Evolutionary conservation across 345 rosid species (phyloP).

Genomic region (Mallotus nudiflorus): DNA sequence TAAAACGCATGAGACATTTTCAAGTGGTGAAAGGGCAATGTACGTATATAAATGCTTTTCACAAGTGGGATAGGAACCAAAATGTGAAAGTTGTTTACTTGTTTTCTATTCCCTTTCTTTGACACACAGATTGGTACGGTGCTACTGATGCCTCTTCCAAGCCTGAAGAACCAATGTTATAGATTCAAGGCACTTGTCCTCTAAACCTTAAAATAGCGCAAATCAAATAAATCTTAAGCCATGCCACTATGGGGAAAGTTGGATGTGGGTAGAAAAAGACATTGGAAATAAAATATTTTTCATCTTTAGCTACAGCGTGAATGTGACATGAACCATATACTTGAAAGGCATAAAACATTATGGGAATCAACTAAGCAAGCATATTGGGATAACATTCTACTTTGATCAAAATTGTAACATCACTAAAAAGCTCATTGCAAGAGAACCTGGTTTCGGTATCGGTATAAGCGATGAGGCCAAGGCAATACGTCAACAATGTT

Average conservation of each 20-base stretch:
- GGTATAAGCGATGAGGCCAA: too few relatives aligned
- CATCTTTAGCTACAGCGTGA: not conserved
- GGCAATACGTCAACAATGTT: too few relatives aligned
- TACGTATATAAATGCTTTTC: not conserved
- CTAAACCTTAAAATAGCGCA: too few relatives aligned
- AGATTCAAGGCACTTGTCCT: slow-evolving; percentile 9
- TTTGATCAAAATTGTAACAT: not conserved
- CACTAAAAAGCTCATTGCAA: not conserved
- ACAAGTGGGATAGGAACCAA: slow-evolving; percentile 17
- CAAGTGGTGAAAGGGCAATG: not conserved
- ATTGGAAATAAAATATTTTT: not conserved
- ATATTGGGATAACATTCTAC: not conserved
- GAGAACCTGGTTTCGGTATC: too few relatives aligned
- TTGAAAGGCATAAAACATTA: not conserved
- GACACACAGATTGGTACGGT: not conserved
- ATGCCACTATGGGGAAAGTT: not conserved
- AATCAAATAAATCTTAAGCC: too few relatives aligned
- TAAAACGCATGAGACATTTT: not conserved
- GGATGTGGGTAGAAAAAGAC: not conserved
- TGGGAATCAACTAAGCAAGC: not conserved
- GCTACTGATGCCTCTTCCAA: slow-evolving; percentile 21
- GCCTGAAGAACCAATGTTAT: slow-evolving; percentile 1
- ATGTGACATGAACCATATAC: slow-evolving; percentile 2
- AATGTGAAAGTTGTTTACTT: slow-evolving; percentile 7
- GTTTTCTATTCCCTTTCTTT: not conserved